Percentiles rank a stretch among this genome's conserved stretches.
Evolutionary conservation across 306 rosid genomes (phyloP).

Genomic region (Aeschynomene evenia): DNA sequence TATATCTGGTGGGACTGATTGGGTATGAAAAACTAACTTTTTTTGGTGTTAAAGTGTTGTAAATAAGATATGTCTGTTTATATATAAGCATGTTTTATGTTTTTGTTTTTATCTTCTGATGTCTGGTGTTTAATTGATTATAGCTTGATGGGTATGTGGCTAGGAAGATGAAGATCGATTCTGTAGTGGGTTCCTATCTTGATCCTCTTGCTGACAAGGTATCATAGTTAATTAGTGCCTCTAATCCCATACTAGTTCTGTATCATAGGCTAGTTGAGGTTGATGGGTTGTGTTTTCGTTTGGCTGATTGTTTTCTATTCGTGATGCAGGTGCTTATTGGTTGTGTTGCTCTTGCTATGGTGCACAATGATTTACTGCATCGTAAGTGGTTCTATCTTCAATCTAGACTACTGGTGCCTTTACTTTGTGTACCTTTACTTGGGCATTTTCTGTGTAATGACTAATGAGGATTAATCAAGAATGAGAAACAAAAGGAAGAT

Average conservation of each 20-base stretch:
- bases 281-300: not conserved
- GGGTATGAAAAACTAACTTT: slow-evolving; percentile 51
- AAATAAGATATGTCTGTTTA: not conserved
- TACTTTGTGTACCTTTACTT: not conserved
- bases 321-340: slow-evolving; percentile 80
- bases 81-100: not conserved
- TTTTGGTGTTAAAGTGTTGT: not conserved
- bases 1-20: slow-evolving; percentile 79
- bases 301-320: slow-evolving; percentile 11
- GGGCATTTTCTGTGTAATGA: not conserved
- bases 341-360: slow-evolving; percentile 90
- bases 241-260: not conserved
- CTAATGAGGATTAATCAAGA: not conserved
- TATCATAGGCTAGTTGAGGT: slow-evolving; percentile 1
- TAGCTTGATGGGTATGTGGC: slow-evolving; percentile 90
- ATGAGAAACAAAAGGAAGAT: not conserved
- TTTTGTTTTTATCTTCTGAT: slow-evolving; percentile 15
- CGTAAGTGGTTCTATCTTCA: slow-evolving; percentile 48
- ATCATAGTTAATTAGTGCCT: not conserved
- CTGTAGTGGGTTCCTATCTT: slow-evolving; percentile 96
- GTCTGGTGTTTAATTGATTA: slow-evolving; percentile 2
- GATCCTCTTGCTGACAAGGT: slow-evolving; percentile 99
- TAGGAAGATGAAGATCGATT: slow-evolving; percentile 84
- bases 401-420: not conserved
- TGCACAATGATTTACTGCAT: slow-evolving; percentile 78